phyloP scores from a whole-genome alignment of 208 protist species.

The Novymonas esmeraldas region DNA sequence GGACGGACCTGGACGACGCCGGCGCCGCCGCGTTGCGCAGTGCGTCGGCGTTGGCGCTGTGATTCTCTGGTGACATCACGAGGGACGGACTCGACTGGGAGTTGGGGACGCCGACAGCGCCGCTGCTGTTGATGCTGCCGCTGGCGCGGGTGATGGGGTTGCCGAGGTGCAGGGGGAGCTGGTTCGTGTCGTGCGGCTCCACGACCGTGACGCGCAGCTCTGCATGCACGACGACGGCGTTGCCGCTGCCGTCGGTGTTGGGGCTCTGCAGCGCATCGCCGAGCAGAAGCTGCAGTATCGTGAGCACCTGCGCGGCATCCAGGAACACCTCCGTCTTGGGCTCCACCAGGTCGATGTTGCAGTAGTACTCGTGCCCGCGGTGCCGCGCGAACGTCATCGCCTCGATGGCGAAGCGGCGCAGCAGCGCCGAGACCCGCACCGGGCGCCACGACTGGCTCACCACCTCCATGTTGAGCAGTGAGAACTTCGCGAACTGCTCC shows the following conservation, averaged over 20 bases:
- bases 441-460: slow-evolving; percentile 78
- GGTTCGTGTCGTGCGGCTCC: slow-evolving; percentile 35
- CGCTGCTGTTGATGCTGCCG: neutral
- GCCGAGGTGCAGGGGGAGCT: neutral
- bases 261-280: slow-evolving; percentile 31
- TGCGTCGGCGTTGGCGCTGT: neutral
- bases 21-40: neutral
- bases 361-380: slow-evolving; percentile 44
- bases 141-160: slow-evolving; percentile 1
- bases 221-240: slow-evolving; percentile 27
- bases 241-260: slow-evolving; percentile 14
- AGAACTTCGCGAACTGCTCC: slow-evolving; percentile 73
- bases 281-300: slow-evolving; percentile 54
- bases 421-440: slow-evolving; percentile 50
- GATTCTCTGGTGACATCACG: neutral
- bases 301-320: slow-evolving; percentile 60
- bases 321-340: slow-evolving; percentile 77
- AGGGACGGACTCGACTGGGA: neutral
- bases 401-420: slow-evolving; percentile 62
- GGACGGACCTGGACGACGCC: neutral
- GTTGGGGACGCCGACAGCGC: neutral
- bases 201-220: slow-evolving; percentile 57
- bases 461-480: slow-evolving; percentile 77
- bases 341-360: slow-evolving; percentile 56
- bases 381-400: slow-evolving; percentile 29